These are phyloP conservation scores for Sesbania bispinosa DNA, from an alignment of 306 rosid species.

Conservation along the genomic window DNA sequence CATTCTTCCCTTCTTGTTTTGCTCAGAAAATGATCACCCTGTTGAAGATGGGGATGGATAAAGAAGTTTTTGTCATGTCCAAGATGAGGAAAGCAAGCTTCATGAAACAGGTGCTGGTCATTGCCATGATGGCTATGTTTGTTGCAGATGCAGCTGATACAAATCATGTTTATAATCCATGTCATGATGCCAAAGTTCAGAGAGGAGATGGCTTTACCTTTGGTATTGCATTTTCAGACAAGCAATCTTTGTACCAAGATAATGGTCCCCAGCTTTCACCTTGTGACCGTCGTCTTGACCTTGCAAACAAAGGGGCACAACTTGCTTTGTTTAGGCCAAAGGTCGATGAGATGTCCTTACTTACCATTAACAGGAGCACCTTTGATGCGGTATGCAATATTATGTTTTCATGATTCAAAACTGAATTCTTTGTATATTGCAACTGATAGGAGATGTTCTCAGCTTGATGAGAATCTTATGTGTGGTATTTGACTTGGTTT, in stretches of 20 bases:
- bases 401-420: background rate
- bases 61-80: constrained; percentile 11
- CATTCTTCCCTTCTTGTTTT: background rate
- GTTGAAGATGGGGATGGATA: constrained; percentile 33
- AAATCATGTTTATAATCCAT: constrained; percentile 70
- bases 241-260: constrained; percentile 42
- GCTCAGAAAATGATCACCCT: background rate
- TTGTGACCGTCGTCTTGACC: constrained; percentile 65
- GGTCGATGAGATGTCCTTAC: constrained; percentile 71
- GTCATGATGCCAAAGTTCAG: constrained; percentile 67
- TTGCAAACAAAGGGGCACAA: constrained; percentile 41
- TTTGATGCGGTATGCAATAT: constrained; percentile 37
- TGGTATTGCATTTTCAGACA: constrained; percentile 66
- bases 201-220: constrained; percentile 73
- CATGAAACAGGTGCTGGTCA: constrained; percentile 6
- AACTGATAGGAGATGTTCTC: background rate
- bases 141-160: constrained; percentile 49
- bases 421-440: background rate
- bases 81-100: constrained; percentile 2
- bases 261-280: constrained; percentile 78
- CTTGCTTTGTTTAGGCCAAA: constrained; percentile 68
- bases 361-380: constrained; percentile 42
- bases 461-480: background rate
- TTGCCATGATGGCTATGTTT: constrained; percentile 24
- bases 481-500: background rate